Base-by-base conservation (phyloP, 1,284 basidiomycete genomes). In the Cutaneotrichosporon sp. region DNA sequence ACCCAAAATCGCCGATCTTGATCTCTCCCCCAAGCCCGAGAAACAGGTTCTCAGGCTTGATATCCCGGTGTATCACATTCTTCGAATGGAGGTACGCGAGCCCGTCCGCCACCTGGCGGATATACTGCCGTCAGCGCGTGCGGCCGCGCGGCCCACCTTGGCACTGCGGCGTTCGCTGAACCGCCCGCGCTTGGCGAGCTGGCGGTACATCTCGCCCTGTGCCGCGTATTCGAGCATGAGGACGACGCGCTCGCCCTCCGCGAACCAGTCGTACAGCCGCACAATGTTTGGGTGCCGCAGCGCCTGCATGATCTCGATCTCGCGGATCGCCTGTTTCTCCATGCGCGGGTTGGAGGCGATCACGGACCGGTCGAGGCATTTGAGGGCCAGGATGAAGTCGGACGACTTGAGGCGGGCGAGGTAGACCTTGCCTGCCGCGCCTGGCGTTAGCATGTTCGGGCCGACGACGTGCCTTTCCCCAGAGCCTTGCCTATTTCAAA, bases 1-100 rank as follows among this genome's bases (percentile, higher is more conserved):
- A 98, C 3, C 96, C 96, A 74, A 99, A 98, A 74, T 98, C 94
- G 4, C 85, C 96, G 57, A 99, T 97, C 80, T 98, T 98, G 63
- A 99, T 80, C 69, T 97, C 92, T 34, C 94, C 96, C 60, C 92
- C 88, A 65, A 97, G 85, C 1, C 71, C 71, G 60, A 99, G 76
- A 4, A 99, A 79, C 41, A 99, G 76, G 70, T 99, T 99, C 76
- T 97, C 96, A 0, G 94, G 96, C 75, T 98, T 99, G 78, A 98
- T 97, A 68, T 99, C 94, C n/a, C 96, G 84, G 72, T 99, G 94
- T 53, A 98, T 98, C 60, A 98, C 88, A 66, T 97, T 90, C 68
- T 97, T 97, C 45, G 80, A 78, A 70, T 99, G 94, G 1, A 98
- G 80, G 71, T 99, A 98, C 9, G 79, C 79, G 38, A 98, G 79